phyloP scores from a whole-genome alignment of 2,329 filamentous ascomycete species.

The Epichloe hybrida region DNA sequence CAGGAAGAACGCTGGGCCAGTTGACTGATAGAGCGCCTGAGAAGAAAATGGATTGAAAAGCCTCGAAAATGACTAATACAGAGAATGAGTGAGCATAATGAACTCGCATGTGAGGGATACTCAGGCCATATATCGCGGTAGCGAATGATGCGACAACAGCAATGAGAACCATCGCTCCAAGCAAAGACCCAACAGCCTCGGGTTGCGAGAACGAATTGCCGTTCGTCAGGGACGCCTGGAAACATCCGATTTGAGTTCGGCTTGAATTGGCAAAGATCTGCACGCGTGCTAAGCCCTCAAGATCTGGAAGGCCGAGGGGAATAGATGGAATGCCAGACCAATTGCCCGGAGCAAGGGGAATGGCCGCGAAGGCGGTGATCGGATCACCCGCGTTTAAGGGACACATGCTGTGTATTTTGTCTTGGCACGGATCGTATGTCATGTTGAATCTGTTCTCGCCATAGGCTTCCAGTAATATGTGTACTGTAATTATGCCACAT shows the following conservation, averaged over 20 bases:
- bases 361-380: slow-evolving; percentile 50
- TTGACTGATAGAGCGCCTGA: slow-evolving; percentile 60
- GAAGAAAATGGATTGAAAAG: slow-evolving; percentile 68
- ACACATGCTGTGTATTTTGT: slow-evolving; percentile 57
- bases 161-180: slow-evolving; percentile 49
- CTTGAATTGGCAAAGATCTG: slow-evolving; percentile 63
- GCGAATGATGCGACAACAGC: slow-evolving; percentile 55
- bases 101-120: slow-evolving; percentile 51
- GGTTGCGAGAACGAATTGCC: slow-evolving; percentile 58
- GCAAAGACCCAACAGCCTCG: slow-evolving; percentile 40
- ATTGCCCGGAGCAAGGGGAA: slow-evolving; percentile 48
- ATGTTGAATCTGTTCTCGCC: slow-evolving; percentile 56
- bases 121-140: slow-evolving; percentile 55
- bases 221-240: slow-evolving; percentile 60
- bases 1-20: slow-evolving; percentile 60
- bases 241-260: slow-evolving; percentile 58
- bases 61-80: slow-evolving; percentile 56
- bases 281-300: slow-evolving; percentile 60
- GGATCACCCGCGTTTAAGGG: slow-evolving; percentile 49
- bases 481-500: slow-evolving; percentile 37
- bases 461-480: slow-evolving; percentile 54
- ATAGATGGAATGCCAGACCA: slow-evolving; percentile 53
- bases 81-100: slow-evolving; percentile 69
- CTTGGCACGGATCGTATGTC: slow-evolving; percentile 59
- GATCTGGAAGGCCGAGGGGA: slow-evolving; percentile 58